These are phyloP conservation scores for Fusarium concolor DNA, from an alignment of 2,329 filamentous ascomycete genomes.

Conservation along the genomic window DNA sequence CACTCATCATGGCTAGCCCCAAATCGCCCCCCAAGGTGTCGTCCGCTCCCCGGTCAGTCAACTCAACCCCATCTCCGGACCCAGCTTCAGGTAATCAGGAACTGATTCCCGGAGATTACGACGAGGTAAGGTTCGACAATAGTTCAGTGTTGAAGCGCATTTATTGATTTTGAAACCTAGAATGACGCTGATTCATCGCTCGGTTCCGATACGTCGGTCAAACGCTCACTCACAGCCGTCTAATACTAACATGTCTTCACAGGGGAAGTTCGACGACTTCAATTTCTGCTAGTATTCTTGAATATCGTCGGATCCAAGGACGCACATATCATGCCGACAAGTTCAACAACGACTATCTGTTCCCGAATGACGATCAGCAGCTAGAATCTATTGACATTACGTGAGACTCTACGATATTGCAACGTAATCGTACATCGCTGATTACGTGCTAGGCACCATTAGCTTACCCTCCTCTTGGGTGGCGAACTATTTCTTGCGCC, in stretches of 20 bases:
- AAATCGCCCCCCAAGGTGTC: background rate
- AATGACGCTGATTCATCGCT: background rate
- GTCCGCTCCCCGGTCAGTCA: background rate
- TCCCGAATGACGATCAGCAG: background rate
- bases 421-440: background rate
- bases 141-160: background rate
- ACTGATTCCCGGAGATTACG: background rate
- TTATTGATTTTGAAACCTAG: background rate
- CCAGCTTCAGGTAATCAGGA: no score
- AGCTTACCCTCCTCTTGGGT: background rate
- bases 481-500: background rate
- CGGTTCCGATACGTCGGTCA: background rate
- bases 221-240: no score
- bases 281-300: background rate
- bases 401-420: background rate
- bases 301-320: background rate
- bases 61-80: background rate
- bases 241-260: background rate
- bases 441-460: background rate
- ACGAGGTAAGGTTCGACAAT: background rate
- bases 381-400: background rate
- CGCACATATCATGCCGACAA: background rate
- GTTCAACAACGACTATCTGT: background rate
- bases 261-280: background rate
- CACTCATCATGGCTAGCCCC: background rate